Evolutionary conservation across 2,329 filamentous ascomycete genomes (phyloP).

Genomic region (Colletotrichum endophyticum): DNA sequence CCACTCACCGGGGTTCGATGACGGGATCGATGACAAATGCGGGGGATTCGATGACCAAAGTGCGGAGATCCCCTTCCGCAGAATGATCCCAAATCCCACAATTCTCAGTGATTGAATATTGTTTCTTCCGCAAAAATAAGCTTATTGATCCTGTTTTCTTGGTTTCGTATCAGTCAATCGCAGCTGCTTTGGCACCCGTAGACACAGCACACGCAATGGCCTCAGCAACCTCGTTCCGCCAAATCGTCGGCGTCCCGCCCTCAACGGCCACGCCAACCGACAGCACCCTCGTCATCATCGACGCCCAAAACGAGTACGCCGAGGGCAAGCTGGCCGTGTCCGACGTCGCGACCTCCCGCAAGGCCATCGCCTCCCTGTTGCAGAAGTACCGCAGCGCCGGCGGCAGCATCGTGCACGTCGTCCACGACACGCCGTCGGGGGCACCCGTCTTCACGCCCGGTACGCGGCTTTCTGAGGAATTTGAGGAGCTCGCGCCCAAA

Average conservation of each 20-base stretch:
- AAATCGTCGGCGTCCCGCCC: slow-evolving; percentile 57
- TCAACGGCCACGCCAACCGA: slow-evolving; percentile 62
- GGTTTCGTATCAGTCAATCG: background rate
- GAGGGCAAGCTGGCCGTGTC: slow-evolving; percentile 60
- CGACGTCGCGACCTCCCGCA: slow-evolving; percentile 57
- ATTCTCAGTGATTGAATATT: background rate
- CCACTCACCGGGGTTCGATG: background rate
- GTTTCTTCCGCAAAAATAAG: background rate
- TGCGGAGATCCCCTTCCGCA: background rate
- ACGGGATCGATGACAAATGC: slow-evolving; percentile 19
- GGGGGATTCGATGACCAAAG: background rate
- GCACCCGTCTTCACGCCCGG: slow-evolving; percentile 70
- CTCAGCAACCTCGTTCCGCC: slow-evolving; percentile 39
- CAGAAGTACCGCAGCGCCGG: slow-evolving; percentile 61
- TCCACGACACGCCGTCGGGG: slow-evolving; percentile 63
- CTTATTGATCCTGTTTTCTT: background rate
- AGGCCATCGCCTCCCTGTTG: slow-evolving; percentile 61
- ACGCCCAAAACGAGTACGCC: slow-evolving; percentile 74
- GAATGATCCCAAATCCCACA: background rate
- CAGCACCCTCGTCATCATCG: slow-evolving; percentile 69
- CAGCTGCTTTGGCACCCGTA: background rate
- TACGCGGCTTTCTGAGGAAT: slow-evolving; percentile 64
- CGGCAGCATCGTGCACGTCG: slow-evolving; percentile 62
- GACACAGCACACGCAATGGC: slow-evolving; percentile 12
- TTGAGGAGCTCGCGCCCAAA: slow-evolving; percentile 61